Base-by-base conservation (phyloP, 495 filamentous ascomycete genomes). In the Penicillium parvum region DNA sequence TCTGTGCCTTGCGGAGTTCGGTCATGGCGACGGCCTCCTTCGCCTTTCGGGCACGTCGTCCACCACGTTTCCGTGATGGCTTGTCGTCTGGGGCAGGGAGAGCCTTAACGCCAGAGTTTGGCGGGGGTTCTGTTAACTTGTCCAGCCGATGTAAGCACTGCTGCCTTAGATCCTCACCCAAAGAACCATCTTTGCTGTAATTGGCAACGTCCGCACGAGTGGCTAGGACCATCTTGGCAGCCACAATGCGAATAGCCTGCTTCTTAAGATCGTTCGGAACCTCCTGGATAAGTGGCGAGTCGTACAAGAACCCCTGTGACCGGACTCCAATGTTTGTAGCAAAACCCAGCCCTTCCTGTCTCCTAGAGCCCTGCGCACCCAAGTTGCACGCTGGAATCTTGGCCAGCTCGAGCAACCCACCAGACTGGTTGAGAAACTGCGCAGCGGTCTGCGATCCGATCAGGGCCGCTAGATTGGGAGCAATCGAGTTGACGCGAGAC, bases 1-100 rank as follows among this genome's bases (percentile, higher is more conserved):
- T 98, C 66, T 96, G 91, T 6, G 90, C 89, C 58, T 97, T 97
- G 42, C 90, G 85, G 21, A 98, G 71, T 42, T 98, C 92, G 2
- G 92, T 98, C 90, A 96, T 95, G 45, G 92, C 91, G 5, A 85
- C 85, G 7, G 90, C 90, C 69, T 96, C 94, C 74, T 98, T 98
- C 45, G 90, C 92, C 62, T 95, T 96, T 27, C 92, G 78, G 4
- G 90, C 92, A 47, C 90, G 77, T 19, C 94, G 75, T 34, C 92
- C 92, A 62, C 92, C 92, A 50, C 92, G 86, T 67, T 98, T 98
- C 14, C 90, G 73, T 11, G 88, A 82, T 10, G 87, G 92, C 65
- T 97, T 98, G 60, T 98, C 92, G 61, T 97, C 92, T 0, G 92
- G 92, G 2, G 88, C 89, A 7, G 92, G 92, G 7, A 98, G 78